Base-by-base conservation (phyloP, 208 protist species). In the Crithidia mellificae region DNA sequence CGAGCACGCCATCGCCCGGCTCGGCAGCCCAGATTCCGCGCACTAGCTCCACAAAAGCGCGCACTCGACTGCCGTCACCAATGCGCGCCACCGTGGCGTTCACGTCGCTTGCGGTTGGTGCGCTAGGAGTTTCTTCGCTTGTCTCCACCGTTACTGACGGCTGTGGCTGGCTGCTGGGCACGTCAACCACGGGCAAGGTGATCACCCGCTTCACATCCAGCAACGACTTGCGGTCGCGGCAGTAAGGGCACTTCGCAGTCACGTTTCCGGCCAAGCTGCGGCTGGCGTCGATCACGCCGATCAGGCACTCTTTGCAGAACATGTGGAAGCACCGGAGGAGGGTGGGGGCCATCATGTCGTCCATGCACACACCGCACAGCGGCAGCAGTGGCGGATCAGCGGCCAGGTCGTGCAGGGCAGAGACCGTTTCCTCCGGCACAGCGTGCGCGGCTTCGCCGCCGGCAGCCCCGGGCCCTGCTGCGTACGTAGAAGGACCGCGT, bases 301-400 rank as follows among this genome's bases (percentile, higher is more conserved):
- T 44, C 52, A 86, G 39, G 61, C 84, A 90, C 56, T 84, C 81
- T 47, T 79, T 78, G 72, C 84, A 90, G 55, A 81, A 90, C 50
- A 87, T 43, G 72, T 90, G 84, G 52, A 79, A 61, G 66, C 84
- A 90, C 29, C 47, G 67, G 27, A 87, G 58, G 36, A 85, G 46
- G 6, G 81, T 87, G 27, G 81, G 84, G 19, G 68, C 72, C 8
- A 46, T 44, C 80, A 85, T 84, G 51, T 47, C 46, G 57, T 87
- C 80, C 54, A 87, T 65, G 57, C 81, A 87, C 6, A 90, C 57
- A 22, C 66, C 63, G 46, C 84, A 90, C 34, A 57, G 53, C 49
- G 80, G 72, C 22, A 87, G 22, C 47, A 72, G 29, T 22, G 84
- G 78, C 14, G 84, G 80, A 19, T 68, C 62, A 8, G 64, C 68